These are phyloP conservation scores for Arabidopsis suecica DNA, from an alignment of 345 rosid genomes.

Conservation along the genomic window DNA sequence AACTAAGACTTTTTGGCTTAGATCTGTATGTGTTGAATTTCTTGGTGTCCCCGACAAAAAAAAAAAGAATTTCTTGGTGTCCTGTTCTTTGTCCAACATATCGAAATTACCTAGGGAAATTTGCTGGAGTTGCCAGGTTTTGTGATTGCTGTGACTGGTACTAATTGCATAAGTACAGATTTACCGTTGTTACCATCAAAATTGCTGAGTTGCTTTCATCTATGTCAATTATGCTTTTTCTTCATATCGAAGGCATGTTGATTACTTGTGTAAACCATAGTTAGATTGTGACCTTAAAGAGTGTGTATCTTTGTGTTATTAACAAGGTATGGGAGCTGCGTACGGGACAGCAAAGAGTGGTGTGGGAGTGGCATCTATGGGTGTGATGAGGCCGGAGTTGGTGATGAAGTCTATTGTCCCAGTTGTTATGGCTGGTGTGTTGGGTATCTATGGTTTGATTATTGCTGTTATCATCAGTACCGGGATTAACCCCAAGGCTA, in stretches of 20 bases:
- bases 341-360: conserved; percentile 98
- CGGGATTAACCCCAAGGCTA: conserved; percentile 91
- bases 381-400: conserved; percentile 96
- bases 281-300: conserved; percentile 15
- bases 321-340: conserved; percentile 94
- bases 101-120: neutral
- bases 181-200: conserved; percentile 6
- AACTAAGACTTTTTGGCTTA: neutral
- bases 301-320: neutral
- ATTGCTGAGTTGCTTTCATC: neutral
- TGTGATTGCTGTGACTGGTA: conserved; percentile 1
- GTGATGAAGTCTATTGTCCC: conserved; percentile 97
- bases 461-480: conserved; percentile 95
- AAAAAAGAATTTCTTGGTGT: neutral
- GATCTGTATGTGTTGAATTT: conserved; percentile 20
- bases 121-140: neutral
- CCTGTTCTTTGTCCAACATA: neutral
- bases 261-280: conserved; percentile 2
- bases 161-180: neutral
- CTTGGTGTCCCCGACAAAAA: neutral
- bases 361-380: conserved; percentile 94
- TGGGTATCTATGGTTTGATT: conserved; percentile 95
- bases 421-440: conserved; percentile 98
- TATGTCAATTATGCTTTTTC: neutral
- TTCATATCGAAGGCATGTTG: conserved; percentile 5